Percentiles rank a stretch among this genome's conserved stretches.
phyloP scores from a whole-genome alignment of 2,329 filamentous ascomycete genomes.

The Xylariaceae sp. region DNA sequence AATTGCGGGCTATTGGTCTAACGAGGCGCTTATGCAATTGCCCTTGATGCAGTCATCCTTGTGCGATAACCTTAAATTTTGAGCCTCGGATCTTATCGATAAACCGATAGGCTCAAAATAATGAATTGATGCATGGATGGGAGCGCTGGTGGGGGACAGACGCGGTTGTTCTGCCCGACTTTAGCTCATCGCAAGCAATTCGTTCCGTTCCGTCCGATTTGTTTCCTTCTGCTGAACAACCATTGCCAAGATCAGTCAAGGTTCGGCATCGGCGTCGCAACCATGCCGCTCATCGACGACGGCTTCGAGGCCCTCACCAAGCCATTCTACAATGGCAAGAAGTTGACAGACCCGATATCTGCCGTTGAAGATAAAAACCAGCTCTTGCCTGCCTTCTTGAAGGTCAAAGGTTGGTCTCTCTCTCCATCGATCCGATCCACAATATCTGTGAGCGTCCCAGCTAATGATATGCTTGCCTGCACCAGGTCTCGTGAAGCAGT shows the following conservation, averaged over 20 bases:
- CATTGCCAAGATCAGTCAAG: constrained; percentile 13
- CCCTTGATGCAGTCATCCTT: constrained; percentile 17
- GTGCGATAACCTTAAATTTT: constrained; percentile 22
- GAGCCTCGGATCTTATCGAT: constrained; percentile 21
- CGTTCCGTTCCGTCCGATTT: constrained; percentile 6
- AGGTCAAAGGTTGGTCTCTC: constrained; percentile 68
- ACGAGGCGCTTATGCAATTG: constrained; percentile 15
- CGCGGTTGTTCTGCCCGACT: background rate
- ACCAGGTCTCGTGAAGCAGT: constrained; percentile 71
- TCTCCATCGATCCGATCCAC: constrained; percentile 7
- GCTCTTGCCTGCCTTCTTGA: constrained; percentile 91
- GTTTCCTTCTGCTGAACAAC: constrained; percentile 6
- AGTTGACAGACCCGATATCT: constrained; percentile 59
- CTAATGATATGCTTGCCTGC: constrained; percentile 5
- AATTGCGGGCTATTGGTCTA: constrained; percentile 14
- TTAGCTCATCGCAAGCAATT: constrained; percentile 9
- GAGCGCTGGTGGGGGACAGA: constrained; percentile 16
- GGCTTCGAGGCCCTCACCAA: constrained; percentile 62
- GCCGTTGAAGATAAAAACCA: constrained; percentile 89
- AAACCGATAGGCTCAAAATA: constrained; percentile 17
- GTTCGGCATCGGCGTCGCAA: constrained; percentile 18
- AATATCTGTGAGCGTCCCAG: background rate
- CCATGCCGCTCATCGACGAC: constrained; percentile 53
- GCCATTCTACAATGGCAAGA: constrained; percentile 64
- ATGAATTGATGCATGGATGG: background rate